Conservation (phyloP, 257 asterid genomes). For the Cinchona pubescens region DNA sequence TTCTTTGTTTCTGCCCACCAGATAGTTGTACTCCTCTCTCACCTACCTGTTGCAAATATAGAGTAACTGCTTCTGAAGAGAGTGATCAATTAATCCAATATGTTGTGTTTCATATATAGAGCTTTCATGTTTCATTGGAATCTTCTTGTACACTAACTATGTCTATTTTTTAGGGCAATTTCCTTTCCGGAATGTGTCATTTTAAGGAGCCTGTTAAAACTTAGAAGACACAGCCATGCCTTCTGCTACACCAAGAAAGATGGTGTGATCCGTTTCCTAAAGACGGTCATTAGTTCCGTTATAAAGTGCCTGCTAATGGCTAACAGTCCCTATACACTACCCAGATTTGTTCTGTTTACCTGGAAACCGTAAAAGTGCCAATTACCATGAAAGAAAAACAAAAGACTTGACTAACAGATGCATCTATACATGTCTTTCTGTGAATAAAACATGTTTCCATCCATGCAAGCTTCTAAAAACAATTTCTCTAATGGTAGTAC, state of each 20-base stretch:
- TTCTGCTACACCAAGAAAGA: neutral
- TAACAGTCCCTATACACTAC: neutral
- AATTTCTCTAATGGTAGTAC: slow-evolving; percentile 27
- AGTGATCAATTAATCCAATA: neutral
- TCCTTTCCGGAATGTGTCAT: neutral
- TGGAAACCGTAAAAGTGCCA: neutral
- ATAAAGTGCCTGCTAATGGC: neutral
- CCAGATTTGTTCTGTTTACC: neutral
- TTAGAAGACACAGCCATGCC: neutral
- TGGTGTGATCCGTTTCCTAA: neutral
- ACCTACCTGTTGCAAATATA: slow-evolving; percentile 59
- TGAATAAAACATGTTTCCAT: neutral
- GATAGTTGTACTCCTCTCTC: slow-evolving; percentile 98
- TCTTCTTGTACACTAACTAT: neutral
- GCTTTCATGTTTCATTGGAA: neutral
- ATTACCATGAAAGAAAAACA: neutral
- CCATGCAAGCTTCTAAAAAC: neutral
- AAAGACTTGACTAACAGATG: neutral
- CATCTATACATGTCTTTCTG: neutral
- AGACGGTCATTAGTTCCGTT: neutral
- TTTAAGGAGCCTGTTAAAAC: neutral
- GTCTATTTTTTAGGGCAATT: neutral
- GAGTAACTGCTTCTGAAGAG: neutral
- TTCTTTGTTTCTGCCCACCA: slow-evolving; percentile 96
- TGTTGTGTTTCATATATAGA: neutral